phyloP scores from a whole-genome alignment of 805 yeast genomes.

The Pichia cephalocereana region DNA sequence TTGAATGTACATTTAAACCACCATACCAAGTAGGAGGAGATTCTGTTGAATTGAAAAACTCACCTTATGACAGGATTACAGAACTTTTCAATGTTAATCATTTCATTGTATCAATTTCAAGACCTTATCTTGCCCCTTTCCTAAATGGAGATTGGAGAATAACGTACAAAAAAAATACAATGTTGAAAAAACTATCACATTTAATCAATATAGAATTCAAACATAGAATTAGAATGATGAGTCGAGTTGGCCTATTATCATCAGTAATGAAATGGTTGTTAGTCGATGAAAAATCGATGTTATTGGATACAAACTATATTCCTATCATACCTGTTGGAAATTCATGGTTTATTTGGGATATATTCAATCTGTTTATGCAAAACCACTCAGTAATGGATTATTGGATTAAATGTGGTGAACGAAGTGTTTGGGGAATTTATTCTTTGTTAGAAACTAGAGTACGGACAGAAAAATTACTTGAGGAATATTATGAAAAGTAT shows the following conservation, averaged over 20 bases:
- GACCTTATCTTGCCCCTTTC: conserved; percentile 90
- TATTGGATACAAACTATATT: conserved; percentile 65
- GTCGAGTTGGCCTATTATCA: conserved; percentile 67
- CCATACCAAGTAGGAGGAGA: conserved; percentile 27
- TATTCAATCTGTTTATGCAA: conserved; percentile 71
- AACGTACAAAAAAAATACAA: conserved; percentile 25
- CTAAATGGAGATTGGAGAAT: conserved; percentile 77
- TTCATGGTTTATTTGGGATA: conserved; percentile 51
- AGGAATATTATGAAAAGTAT: conserved; percentile 48
- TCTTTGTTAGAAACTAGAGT: conserved; percentile 83
- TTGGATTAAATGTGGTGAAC: conserved; percentile 87
- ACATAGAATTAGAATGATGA: conserved; percentile 73
- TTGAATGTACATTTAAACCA: conserved; percentile 30
- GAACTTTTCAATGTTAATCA: conserved; percentile 94
- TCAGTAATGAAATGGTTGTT: conserved; percentile 64
- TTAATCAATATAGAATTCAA: conserved; percentile 69
- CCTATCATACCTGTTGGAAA: conserved; percentile 84
- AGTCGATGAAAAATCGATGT: conserved; percentile 81
- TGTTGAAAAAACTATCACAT: conserved; percentile 30
- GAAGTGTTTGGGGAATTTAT: conserved; percentile 86
- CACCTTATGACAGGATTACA: conserved; percentile 81
- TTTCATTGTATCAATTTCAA: conserved; percentile 80
- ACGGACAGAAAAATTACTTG: conserved; percentile 81
- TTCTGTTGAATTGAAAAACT: conserved; percentile 16
- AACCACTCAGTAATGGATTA: conserved; percentile 64